These are phyloP conservation scores for Wickerhamomyces hampshirensis DNA, from an alignment of 805 yeast genomes.

Conservation along the genomic window DNA sequence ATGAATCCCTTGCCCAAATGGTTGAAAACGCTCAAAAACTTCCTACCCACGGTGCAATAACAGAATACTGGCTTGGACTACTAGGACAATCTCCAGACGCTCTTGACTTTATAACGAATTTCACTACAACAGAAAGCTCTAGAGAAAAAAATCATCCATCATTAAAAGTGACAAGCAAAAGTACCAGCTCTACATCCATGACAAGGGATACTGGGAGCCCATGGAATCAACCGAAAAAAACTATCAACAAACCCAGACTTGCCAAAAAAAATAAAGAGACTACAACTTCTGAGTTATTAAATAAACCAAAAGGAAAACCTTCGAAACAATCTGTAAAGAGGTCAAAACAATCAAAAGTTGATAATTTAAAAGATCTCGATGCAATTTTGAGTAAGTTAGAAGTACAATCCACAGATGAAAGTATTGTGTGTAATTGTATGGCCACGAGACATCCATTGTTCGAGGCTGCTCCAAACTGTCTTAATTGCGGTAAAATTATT, in stretches of 20 bases:
- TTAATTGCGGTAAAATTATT: conserved; percentile 90
- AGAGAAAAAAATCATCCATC: conserved; percentile 4
- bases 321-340: conserved; percentile 31
- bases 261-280: conserved; percentile 28
- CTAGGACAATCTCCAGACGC: conserved; percentile 56
- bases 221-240: conserved; percentile 13
- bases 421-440: conserved; percentile 66
- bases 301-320: conserved; percentile 27
- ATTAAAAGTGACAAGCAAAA: neutral
- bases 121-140: conserved; percentile 27
- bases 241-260: conserved; percentile 9
- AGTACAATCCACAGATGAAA: conserved; percentile 23
- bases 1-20: conserved; percentile 49
- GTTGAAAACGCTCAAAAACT: conserved; percentile 47
- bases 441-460: conserved; percentile 85
- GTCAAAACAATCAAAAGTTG: conserved; percentile 40
- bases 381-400: conserved; percentile 54
- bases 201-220: conserved; percentile 5
- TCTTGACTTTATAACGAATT: conserved; percentile 40
- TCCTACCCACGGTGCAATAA: conserved; percentile 42
- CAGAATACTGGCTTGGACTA: conserved; percentile 48
- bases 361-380: conserved; percentile 60
- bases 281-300: conserved; percentile 44
- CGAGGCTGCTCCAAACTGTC: conserved; percentile 88
- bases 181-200: neutral